These are phyloP conservation scores for Eudorina sp. DNA, from an alignment of 139 green algal genomes.

Conservation along the genomic window DNA sequence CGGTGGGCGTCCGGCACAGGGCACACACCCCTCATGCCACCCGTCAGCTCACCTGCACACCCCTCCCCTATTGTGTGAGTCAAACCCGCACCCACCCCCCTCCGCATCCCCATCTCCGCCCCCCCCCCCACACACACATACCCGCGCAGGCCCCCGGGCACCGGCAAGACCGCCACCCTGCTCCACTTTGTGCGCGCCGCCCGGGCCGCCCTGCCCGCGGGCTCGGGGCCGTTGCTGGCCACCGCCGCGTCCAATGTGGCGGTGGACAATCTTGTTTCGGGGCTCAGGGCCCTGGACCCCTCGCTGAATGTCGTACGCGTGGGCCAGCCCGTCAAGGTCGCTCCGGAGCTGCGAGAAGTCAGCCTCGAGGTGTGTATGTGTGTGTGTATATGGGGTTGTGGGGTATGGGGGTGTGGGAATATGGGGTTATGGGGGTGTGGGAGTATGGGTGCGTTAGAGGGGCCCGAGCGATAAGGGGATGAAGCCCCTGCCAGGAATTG, in stretches of 20 bases:
- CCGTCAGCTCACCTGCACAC: too few species aligned
- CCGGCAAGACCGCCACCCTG: slow-evolving; percentile 75
- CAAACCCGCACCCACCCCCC: too few species aligned
- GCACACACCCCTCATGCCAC: too few species aligned
- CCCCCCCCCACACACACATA: too few species aligned
- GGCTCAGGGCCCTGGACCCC: slow-evolving; percentile 52
- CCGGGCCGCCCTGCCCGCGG: slow-evolving; percentile 26
- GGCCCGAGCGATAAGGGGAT: too few species aligned
- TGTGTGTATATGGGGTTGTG: background rate
- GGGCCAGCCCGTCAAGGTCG: slow-evolving; percentile 73
- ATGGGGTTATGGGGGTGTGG: too few species aligned
- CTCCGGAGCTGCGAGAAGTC: slow-evolving; percentile 53
- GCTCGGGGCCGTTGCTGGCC: slow-evolving; percentile 58
- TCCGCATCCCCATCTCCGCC: too few species aligned
- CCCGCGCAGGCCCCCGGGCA: slow-evolving; percentile 64
- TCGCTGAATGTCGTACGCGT: slow-evolving; percentile 63
- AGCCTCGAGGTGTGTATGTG: slow-evolving; percentile 56
- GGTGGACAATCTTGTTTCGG: slow-evolving; percentile 76
- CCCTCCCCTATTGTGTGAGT: too few species aligned
- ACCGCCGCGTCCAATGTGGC: slow-evolving; percentile 75
- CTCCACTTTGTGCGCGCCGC: slow-evolving; percentile 57
- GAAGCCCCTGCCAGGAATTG: too few species aligned
- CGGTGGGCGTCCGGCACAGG: too few species aligned
- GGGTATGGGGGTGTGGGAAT: background rate
- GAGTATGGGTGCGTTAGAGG: too few species aligned